Evolutionary conservation across 1,284 basidiomycete genomes (phyloP).

Genomic region (Pyrrhoderma lamaoense): DNA sequence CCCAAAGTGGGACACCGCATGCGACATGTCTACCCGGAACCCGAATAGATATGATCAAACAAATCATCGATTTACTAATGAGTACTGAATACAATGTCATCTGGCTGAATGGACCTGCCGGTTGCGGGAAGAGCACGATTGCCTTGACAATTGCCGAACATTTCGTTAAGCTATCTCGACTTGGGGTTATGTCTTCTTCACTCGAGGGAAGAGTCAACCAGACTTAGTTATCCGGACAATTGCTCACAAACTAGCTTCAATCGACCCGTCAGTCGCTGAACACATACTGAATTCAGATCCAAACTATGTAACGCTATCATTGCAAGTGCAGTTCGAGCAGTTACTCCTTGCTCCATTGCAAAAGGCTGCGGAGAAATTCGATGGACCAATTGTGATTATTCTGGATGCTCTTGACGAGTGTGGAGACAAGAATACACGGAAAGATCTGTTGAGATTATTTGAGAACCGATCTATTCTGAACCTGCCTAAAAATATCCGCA

Average conservation of each 20-base stretch:
- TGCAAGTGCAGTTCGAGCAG: background rate
- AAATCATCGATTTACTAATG: too few relatives aligned
- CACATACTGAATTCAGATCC: background rate
- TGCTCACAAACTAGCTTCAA: conserved; percentile 1
- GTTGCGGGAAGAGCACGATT: background rate
- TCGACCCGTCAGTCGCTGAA: conserved; percentile 13
- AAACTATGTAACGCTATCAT: too few relatives aligned
- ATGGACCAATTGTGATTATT: conserved; percentile 29
- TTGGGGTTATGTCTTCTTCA: background rate
- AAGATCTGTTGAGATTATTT: conserved; percentile 18
- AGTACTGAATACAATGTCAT: background rate
- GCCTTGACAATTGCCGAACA: background rate
- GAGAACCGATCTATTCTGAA: background rate
- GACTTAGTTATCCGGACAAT: background rate
- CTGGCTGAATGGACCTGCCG: background rate
- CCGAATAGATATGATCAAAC: too few relatives aligned
- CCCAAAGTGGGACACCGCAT: too few relatives aligned
- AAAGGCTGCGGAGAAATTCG: background rate
- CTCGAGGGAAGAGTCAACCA: background rate
- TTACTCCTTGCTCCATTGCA: background rate
- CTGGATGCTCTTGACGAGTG: conserved; percentile 32
- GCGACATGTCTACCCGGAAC: too few relatives aligned
- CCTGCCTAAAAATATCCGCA: background rate
- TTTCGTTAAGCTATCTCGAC: background rate
- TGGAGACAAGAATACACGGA: conserved; percentile 21